A percentile compares a stretch with the other conserved stretches of the same genome.
phyloP scores from a whole-genome alignment of 305 asterid genomes.

The Ajuga reptans region DNA sequence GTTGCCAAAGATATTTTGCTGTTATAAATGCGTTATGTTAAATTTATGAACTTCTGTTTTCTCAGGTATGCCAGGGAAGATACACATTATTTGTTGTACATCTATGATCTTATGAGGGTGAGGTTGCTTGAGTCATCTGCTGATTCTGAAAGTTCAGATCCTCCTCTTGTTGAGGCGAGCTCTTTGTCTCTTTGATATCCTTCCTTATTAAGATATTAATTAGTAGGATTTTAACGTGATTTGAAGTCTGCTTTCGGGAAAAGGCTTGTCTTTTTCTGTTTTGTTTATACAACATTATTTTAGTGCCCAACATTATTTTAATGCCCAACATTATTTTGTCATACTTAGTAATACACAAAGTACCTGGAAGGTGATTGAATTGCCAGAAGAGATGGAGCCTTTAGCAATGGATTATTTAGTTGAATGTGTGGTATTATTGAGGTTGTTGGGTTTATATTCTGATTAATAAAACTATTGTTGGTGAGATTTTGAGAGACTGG shows the following conservation, averaged over 20 bases:
- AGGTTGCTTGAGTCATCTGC: slow-evolving; percentile 42
- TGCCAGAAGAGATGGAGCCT: not conserved
- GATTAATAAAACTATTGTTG: not conserved
- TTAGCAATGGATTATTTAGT: not conserved
- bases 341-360: not conserved
- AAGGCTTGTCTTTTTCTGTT: not conserved
- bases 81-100: slow-evolving; percentile 86
- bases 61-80: slow-evolving; percentile 95
- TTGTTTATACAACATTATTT: not conserved
- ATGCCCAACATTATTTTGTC: not conserved
- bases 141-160: slow-evolving; percentile 55
- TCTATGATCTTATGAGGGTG: slow-evolving; percentile 73
- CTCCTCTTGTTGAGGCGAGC: slow-evolving; percentile 73
- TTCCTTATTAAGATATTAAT: slow-evolving; percentile 13
- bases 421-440: not conserved
- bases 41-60: slow-evolving; percentile 17
- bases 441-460: slow-evolving; percentile 1
- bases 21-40: too few relatives aligned
- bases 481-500: too few relatives aligned
- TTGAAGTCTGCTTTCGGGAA: not conserved
- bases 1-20: too few relatives aligned
- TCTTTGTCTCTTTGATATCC: not conserved
- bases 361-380: slow-evolving; percentile 3
- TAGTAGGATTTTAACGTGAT: not conserved
- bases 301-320: not conserved